Evolutionary conservation across 768 basidiomycete species (phyloP).

Genomic region (Agrocybe praecox): DNA sequence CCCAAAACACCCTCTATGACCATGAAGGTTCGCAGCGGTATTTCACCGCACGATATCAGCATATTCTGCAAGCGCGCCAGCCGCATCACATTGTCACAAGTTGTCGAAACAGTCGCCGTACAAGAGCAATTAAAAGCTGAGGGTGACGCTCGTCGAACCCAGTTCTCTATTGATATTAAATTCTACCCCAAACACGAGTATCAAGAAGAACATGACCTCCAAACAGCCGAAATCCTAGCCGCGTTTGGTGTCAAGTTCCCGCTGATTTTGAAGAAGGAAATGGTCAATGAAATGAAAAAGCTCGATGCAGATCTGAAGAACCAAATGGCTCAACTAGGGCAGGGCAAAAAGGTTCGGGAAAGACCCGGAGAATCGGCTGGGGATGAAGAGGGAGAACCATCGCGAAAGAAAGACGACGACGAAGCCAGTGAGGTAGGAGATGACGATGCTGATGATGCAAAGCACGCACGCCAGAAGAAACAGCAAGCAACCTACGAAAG

Average conservation of each 20-base stretch:
- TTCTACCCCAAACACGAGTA: slow-evolving; percentile 92
- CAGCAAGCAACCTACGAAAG: slow-evolving; percentile 80
- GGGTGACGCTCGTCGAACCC: slow-evolving; percentile 69
- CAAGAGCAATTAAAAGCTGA: slow-evolving; percentile 74
- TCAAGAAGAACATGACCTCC: slow-evolving; percentile 77
- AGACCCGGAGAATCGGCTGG: slow-evolving; percentile 54
- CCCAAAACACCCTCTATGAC: slow-evolving; percentile 98
- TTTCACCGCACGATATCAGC: slow-evolving; percentile 58
- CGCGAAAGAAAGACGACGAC: slow-evolving; percentile 51
- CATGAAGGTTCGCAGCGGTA: slow-evolving; percentile 64
- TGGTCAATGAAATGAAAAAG: slow-evolving; percentile 83
- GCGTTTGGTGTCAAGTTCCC: slow-evolving; percentile 80
- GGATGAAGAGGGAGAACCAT: slow-evolving; percentile 42
- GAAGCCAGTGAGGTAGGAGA: slow-evolving; percentile 79
- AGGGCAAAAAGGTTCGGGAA: slow-evolving; percentile 60
- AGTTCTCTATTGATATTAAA: slow-evolving; percentile 77
- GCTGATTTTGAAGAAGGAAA: slow-evolving; percentile 80
- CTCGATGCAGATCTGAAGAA: slow-evolving; percentile 76
- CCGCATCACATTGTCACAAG: slow-evolving; percentile 82
- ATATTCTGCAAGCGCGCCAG: slow-evolving; percentile 89
- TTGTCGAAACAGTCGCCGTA: slow-evolving; percentile 82
- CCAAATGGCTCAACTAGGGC: slow-evolving; percentile 82
- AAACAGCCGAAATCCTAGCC: slow-evolving; percentile 69
- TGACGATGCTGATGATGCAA: slow-evolving; percentile 80
- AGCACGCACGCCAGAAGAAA: slow-evolving; percentile 69